Evolutionary conservation across 352 stramenopile species (phyloP).

Genomic region (Globisporangium abappressorium): DNA sequence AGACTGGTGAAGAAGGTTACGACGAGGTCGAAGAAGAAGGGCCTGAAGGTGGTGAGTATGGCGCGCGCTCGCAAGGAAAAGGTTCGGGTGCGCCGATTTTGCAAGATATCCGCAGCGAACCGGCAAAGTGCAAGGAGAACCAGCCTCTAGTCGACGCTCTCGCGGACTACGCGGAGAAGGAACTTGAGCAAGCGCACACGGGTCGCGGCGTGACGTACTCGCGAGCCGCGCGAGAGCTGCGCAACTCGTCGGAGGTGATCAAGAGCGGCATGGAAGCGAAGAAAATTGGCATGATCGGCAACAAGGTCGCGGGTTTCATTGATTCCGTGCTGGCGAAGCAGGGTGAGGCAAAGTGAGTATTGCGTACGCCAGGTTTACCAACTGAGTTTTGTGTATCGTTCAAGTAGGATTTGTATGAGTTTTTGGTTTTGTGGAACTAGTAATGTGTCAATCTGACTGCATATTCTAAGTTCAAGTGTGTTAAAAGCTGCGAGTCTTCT

Average conservation of each 20-base stretch:
- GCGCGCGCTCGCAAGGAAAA: conserved; percentile 4
- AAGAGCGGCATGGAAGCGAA: conserved; percentile 49
- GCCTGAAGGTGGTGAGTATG: conserved; percentile 14
- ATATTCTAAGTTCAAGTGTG: background rate
- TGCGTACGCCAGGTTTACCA: too few relatives aligned
- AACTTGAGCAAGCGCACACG: conserved; percentile 47
- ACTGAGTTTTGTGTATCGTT: too few relatives aligned
- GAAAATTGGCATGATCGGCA: conserved; percentile 50
- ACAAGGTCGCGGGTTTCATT: conserved; percentile 62
- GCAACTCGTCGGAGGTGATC: conserved; percentile 41
- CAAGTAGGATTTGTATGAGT: background rate
- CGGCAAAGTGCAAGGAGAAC: conserved; percentile 44
- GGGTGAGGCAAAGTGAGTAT: background rate
- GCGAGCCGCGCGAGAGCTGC: conserved; percentile 55
- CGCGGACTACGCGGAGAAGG: conserved; percentile 50
- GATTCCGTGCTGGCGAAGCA: conserved; percentile 33
- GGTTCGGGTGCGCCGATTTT: conserved; percentile 39
- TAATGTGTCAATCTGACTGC: background rate
- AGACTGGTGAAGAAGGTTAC: conserved; percentile 46
- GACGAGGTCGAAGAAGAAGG: conserved; percentile 30
- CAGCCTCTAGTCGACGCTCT: conserved; percentile 64
- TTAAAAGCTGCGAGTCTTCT: background rate
- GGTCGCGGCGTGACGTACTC: conserved; percentile 62
- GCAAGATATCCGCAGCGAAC: conserved; percentile 38
- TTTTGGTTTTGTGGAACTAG: background rate